Base-by-base conservation (phyloP, 2,329 filamentous ascomycete genomes). In the Ophiostoma montium region DNA sequence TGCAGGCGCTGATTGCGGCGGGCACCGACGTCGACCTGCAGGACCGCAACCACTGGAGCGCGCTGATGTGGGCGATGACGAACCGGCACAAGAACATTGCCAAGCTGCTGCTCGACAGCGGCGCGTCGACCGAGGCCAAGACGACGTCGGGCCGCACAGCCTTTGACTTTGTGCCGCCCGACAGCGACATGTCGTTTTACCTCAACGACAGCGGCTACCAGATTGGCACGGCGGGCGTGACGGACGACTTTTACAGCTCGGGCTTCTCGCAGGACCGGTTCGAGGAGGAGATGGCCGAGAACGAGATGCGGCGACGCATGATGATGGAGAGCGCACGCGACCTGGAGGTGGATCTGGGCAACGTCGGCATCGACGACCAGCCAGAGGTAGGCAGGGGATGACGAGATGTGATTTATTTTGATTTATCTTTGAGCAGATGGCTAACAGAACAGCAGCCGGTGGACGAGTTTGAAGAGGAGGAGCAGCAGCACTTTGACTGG, bases 61-160 rank as follows among this genome's bases (percentile, higher is more conserved):
- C 92, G 13, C 72, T 98, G 53, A 98, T 98, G 89, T 98, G 92
- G 92, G 90, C 92, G 46, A 96, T 96, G 86, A 98, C 92, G 50
- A 98, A 98, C 65, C 74, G 89, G 50, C 92, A 98, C 67, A 96
- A 96, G 67, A 82, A 81, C 44, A 98, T 98, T 57, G 89, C 90
- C 33, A 96, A 96, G 65, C 73, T 88, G 11, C 70, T 98, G 15
- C 75, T 98, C 32, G 90, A 98, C 62, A 86, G 92, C 59, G 89
- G 89, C 15, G 92, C 92, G 18, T 95, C 89, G n/a, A 84, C 89
- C 3, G 90, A 96, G 59, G 84, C 94, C 57, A 95, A 94, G 63
- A 96, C 92, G 1, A 92, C 87, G 0, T 89, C 86, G 11, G 92
- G 92, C 32, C 80, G 92, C 54, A 96, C 89, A 9, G 92, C 92